Evolutionary conservation across 2,329 filamentous ascomycete species (phyloP), one percentile per base, ranked within the genome.

Genomic region (Fusarium robinianum): DNA sequence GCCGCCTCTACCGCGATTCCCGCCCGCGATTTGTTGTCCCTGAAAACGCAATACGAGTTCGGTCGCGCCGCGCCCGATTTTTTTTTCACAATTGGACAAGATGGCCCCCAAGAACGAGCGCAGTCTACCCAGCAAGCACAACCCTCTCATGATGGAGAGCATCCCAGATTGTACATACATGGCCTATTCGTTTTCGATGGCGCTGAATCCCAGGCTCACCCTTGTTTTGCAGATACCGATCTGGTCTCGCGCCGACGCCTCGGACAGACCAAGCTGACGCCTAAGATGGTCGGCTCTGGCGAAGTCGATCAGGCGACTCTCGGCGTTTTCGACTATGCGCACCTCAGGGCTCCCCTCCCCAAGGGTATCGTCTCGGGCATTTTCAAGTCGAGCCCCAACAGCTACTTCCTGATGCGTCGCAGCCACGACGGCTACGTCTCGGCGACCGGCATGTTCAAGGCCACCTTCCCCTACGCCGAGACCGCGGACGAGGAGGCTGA

Each of bases 351-450:
- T 49, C 92, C 94, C 10, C 74, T 99, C 32, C 94, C 94, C 35
- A 94, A 91, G 70, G 90, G 94, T 54, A 85, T 97, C 58, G 82
- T 84, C 18, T 96, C 91, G 5, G 94, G 94, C 64, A 95, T 99
- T 62, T 97, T 97, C 75, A 86, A 88, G 63, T 85, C 84, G 47
- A 84, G 84, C 65, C 92, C 94, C 5, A 90, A 90, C 67, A 94
- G 89, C 58, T 99, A 99, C 72, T 99, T 97, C 69, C 74, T 99
- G 60, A 99, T 99, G 88, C 85, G 89, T 70, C 85, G 88, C 60
- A 92, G 88, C 70, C 82, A 82, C 64, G 89, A 95, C 65, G 89
- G 89, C 50, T 94, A 81, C 67, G 82, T 95, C 45, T 91, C 87
- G 54, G 88, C 88, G 8, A 94, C 88, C 5, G 89, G 89, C 69